Evolutionary conservation across 2,329 filamentous ascomycete genomes (phyloP).

Genomic region (Aspergillus ibericus): DNA sequence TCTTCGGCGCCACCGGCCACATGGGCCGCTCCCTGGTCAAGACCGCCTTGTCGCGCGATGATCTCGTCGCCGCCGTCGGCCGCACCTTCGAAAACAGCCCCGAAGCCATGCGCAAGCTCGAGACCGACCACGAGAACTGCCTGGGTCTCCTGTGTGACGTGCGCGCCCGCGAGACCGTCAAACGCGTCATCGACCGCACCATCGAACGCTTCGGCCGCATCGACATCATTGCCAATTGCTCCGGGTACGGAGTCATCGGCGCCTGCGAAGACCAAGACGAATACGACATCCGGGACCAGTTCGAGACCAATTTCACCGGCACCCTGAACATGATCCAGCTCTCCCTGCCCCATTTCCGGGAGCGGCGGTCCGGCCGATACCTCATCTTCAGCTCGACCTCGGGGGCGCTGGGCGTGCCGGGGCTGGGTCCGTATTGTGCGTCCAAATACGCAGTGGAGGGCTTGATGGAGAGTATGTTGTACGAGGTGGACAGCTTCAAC

Average conservation of each 20-base stretch:
- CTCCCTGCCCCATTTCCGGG: slow-evolving; percentile 82
- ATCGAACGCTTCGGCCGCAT: slow-evolving; percentile 75
- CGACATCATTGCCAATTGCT: slow-evolving; percentile 90
- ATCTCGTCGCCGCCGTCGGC: slow-evolving; percentile 83
- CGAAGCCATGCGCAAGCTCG: slow-evolving; percentile 69
- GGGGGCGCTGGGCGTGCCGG: slow-evolving; percentile 89
- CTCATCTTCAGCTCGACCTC: slow-evolving; percentile 93
- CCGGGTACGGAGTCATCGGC: slow-evolving; percentile 92
- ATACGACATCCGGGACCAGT: slow-evolving; percentile 90
- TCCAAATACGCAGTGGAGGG: slow-evolving; percentile 97
- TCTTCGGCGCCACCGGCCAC: slow-evolving; percentile 96
- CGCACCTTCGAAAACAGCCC: slow-evolving; percentile 74
- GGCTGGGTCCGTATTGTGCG: slow-evolving; percentile 89
- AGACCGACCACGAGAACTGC: slow-evolving; percentile 61
- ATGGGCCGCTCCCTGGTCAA: slow-evolving; percentile 91
- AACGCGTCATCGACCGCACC: slow-evolving; percentile 66
- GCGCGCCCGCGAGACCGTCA: slow-evolving; percentile 74
- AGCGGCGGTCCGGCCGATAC: slow-evolving; percentile 74
- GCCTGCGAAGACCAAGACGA: slow-evolving; percentile 97
- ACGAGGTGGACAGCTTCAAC: slow-evolving; percentile 88
- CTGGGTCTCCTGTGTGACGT: slow-evolving; percentile 88
- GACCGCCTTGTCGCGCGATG: slow-evolving; percentile 73
- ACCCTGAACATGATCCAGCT: slow-evolving; percentile 90
- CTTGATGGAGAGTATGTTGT: slow-evolving; percentile 92
- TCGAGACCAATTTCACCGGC: slow-evolving; percentile 97